phyloP scores from a whole-genome alignment of 2,329 filamentous ascomycete genomes.

The Fusarium nisikadoi region DNA sequence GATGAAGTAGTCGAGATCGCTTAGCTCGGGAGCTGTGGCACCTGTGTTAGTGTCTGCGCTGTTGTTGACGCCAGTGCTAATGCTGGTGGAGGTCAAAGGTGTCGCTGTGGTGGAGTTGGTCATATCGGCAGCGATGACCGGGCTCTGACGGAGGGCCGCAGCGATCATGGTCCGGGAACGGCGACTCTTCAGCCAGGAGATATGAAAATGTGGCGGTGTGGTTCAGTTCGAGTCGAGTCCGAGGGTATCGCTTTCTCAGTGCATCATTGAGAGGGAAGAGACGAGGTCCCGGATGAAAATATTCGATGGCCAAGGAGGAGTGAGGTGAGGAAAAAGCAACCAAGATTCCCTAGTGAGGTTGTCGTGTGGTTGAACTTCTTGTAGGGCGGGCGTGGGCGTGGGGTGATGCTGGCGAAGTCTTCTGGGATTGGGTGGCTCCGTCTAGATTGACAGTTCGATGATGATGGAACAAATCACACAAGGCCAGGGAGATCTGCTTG shows the following conservation, averaged over 20 bases:
- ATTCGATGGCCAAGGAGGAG: neutral
- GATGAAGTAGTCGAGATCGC: slow-evolving; percentile 52
- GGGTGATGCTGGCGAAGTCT: slow-evolving; percentile 21
- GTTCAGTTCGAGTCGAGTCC: slow-evolving; percentile 15
- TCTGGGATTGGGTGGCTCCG: slow-evolving; percentile 20
- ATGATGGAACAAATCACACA: slow-evolving; percentile 20
- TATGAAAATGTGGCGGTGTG: slow-evolving; percentile 24
- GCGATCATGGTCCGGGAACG: slow-evolving; percentile 28
- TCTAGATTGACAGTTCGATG: slow-evolving; percentile 23
- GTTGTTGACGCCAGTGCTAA: slow-evolving; percentile 24
- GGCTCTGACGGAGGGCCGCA: slow-evolving; percentile 29
- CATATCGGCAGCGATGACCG: slow-evolving; percentile 35
- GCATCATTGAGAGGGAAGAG: slow-evolving; percentile 33
- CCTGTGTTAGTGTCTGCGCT: slow-evolving; percentile 21
- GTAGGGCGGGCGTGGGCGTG: slow-evolving; percentile 18
- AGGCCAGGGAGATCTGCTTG: slow-evolving; percentile 16
- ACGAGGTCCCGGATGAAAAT: neutral
- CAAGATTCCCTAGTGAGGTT: slow-evolving; percentile 4
- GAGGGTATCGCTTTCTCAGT: slow-evolving; percentile 23
- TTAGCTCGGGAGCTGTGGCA: slow-evolving; percentile 51
- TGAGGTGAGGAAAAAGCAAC: neutral
- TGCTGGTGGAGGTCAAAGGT: slow-evolving; percentile 26
- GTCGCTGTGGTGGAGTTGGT: slow-evolving; percentile 31
- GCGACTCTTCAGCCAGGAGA: slow-evolving; percentile 23
- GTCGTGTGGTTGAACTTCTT: slow-evolving; percentile 10